Conservation (phyloP, 2,329 filamentous ascomycete species). For the Stromatinia cepivora region DNA sequence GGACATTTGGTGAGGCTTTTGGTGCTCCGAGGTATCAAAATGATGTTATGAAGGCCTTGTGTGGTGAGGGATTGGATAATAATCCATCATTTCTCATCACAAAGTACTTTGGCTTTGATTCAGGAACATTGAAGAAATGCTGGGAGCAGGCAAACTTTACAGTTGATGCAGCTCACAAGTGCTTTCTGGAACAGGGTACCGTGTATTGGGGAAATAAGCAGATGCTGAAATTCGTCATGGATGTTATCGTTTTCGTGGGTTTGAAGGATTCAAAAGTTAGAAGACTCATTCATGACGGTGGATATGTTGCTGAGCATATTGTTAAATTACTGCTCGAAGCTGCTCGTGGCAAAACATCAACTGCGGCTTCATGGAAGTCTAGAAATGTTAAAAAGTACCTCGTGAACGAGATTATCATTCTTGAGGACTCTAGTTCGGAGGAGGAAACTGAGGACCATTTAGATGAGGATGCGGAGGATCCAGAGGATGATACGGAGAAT, state of each 20-base stretch:
- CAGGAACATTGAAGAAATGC: neutral
- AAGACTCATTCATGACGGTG: neutral
- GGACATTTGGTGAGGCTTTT: neutral
- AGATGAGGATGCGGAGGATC: neutral
- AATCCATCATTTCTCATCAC: neutral
- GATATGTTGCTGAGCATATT: neutral
- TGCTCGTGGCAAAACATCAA: neutral
- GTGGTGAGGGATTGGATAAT: neutral
- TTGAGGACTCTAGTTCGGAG: neutral
- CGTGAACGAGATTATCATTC: neutral
- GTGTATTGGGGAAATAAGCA: slow-evolving; percentile 20
- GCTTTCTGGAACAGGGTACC: neutral
- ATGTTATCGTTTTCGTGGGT: slow-evolving; percentile 15
- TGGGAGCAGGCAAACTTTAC: neutral
- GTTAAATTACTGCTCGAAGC: neutral
- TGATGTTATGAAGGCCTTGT: neutral
- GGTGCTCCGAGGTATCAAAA: neutral
- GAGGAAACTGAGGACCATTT: neutral
- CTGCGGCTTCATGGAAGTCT: neutral
- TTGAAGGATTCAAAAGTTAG: neutral
- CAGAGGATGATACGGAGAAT: slow-evolving; percentile 43
- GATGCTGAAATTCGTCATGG: slow-evolving; percentile 24
- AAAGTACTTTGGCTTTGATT: neutral
- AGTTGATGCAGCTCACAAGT: neutral
- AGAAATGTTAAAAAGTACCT: slow-evolving; percentile 9